phyloP scores from a whole-genome alignment of 805 yeast genomes.

The Metschnikowia cerradonensis region DNA sequence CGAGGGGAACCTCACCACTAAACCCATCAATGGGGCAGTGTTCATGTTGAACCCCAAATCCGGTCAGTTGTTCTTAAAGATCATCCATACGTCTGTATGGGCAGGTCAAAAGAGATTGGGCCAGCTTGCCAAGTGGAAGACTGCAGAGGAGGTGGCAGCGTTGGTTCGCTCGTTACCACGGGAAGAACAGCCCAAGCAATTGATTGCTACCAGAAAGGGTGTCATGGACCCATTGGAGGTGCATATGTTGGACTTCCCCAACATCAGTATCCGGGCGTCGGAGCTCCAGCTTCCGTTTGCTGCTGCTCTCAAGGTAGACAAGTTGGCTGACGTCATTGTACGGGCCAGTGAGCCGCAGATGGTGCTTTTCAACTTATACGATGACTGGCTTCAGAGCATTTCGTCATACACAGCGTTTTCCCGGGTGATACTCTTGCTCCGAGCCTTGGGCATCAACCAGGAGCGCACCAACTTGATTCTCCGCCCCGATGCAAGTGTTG shows the following conservation, averaged over 20 bases:
- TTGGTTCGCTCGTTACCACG: slow-evolving; percentile 81
- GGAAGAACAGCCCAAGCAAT: slow-evolving; percentile 92
- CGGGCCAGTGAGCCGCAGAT: slow-evolving; percentile 90
- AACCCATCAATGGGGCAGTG: slow-evolving; percentile 90
- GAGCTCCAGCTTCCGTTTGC: slow-evolving; percentile 88
- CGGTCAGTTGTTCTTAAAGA: slow-evolving; percentile 84
- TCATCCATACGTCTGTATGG: slow-evolving; percentile 94
- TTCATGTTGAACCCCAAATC: slow-evolving; percentile 86
- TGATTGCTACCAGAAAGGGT: slow-evolving; percentile 86
- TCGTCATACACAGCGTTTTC: slow-evolving; percentile 94
- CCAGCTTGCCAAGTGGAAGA: slow-evolving; percentile 94
- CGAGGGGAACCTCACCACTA: slow-evolving; percentile 89
- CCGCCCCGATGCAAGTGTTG: slow-evolving; percentile 66
- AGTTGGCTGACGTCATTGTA: slow-evolving; percentile 70
- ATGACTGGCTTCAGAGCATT: slow-evolving; percentile 79
- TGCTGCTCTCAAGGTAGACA: slow-evolving; percentile 77
- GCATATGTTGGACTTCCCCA: slow-evolving; percentile 95
- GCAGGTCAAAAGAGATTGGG: slow-evolving; percentile 93
- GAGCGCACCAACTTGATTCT: slow-evolving; percentile 74
- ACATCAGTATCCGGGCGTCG: slow-evolving; percentile 81
- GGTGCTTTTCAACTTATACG: slow-evolving; percentile 87
- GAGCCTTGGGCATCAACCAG: slow-evolving; percentile 74
- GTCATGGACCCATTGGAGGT: slow-evolving; percentile 93
- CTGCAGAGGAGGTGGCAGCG: slow-evolving; percentile 97
- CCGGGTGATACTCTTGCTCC: slow-evolving; percentile 71